Base-by-base conservation (phyloP, 371 early-diverging fungal species). In the Haplosporangium sp. region DNA sequence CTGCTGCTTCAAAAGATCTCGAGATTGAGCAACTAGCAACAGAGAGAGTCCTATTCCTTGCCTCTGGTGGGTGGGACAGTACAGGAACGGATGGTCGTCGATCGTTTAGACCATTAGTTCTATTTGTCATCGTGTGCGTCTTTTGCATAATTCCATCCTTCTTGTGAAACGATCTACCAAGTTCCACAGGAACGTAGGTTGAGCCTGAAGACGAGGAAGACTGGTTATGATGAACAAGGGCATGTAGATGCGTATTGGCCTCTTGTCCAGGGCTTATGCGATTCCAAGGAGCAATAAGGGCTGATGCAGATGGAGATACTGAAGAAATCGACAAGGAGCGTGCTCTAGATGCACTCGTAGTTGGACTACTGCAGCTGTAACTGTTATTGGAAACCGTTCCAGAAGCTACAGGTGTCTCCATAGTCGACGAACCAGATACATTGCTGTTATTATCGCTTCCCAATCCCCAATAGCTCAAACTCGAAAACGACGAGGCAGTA, bases 251-350 rank as follows among this genome's bases (percentile, higher is more conserved):
- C 1, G 67, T 78, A 45, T 63, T 69, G 27, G 53, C 56, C 48
- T 78, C 78, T 0, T 61, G 39, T 19, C 57, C 62, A 7, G 73
- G 42, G 40, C 67, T 55, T 7, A 34, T 64, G 13, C 78, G 69
- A 35, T 78, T 73, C 78, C 78, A 72, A 10, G 78, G 78, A 15
- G 78, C 78, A 6, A 73, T 42, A 53, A 73, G 39, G 0, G 68
- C 20, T 27, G 71, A n/a, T 27, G 64, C 45, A n/a, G 50, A 19
- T 40, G 62, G 52, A 6, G 58, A 63, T 1, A 35, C 60, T 0
- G 71, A 59, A 1, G 72, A 66, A 17, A 65, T 62, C 2, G 72
- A 72, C 67, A 63, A 67, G 42, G 72, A 72, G 19, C 63, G 45
- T 27, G 63, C 61, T 15, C 61, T 45, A 2, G 19, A n/a, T n/a